Percentiles rank a stretch among this genome's conserved stretches.
Evolutionary conservation across 1,284 basidiomycete species (phyloP).

Genomic region (Cutaneotrichosporon curvatum): DNA sequence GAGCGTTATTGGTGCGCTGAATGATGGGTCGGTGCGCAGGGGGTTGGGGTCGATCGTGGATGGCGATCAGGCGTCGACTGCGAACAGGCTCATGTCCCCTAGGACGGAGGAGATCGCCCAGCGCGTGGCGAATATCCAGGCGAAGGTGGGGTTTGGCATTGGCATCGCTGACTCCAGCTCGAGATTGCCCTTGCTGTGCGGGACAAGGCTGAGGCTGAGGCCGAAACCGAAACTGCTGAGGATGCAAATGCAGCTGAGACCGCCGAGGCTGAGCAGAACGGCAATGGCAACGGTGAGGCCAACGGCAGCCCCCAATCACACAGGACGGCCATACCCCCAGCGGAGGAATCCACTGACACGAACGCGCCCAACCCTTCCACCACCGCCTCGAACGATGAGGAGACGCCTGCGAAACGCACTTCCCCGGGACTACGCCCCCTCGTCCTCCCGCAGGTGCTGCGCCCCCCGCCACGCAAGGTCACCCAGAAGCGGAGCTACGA

Average conservation of each 20-base stretch:
- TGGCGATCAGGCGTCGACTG: conserved; percentile 13
- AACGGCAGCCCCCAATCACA: too few species aligned
- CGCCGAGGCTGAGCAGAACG: not conserved
- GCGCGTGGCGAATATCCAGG: conserved; percentile 27
- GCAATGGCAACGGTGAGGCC: not conserved
- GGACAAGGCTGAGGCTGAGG: conserved; percentile 2
- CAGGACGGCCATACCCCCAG: too few species aligned
- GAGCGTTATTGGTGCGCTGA: conserved; percentile 20
- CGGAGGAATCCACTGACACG: too few species aligned
- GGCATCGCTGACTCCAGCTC: conserved; percentile 10
- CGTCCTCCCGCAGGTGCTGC: conserved; percentile 5
- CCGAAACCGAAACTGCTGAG: too few species aligned
- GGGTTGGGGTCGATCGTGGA: conserved; percentile 16
- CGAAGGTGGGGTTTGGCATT: conserved; percentile 18
- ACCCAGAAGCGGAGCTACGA: conserved; percentile 20
- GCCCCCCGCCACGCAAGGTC: conserved; percentile 18
- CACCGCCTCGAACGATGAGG: not conserved
- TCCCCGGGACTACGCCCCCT: conserved; percentile 9
- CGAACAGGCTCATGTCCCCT: conserved; percentile 10
- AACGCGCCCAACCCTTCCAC: too few species aligned
- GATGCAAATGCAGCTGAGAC: too few species aligned
- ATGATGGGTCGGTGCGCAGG: conserved; percentile 12
- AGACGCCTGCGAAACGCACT: not conserved
- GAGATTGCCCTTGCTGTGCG: conserved; percentile 19
- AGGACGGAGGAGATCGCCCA: conserved; percentile 21